Conservation (phyloP, 2,329 filamentous ascomycete species). For the Phialocephala subalpina region DNA sequence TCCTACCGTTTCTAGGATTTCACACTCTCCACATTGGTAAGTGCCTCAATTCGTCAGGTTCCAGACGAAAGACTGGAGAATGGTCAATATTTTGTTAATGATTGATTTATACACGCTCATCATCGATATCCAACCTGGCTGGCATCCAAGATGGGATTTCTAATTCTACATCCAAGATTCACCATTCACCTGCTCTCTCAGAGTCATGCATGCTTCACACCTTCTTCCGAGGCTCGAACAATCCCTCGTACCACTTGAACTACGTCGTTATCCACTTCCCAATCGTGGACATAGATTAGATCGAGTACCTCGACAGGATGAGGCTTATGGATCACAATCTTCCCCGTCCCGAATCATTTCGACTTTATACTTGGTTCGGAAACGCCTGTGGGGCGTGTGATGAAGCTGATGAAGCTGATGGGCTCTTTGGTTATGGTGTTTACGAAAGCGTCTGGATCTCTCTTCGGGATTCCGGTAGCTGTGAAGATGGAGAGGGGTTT, state of each 20-base stretch:
- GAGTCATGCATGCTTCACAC: too few species aligned
- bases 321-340: conserved; percentile 26
- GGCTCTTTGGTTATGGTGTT: conserved; percentile 13
- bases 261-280: conserved; percentile 28
- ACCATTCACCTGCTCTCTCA: too few species aligned
- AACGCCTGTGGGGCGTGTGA: conserved; percentile 11
- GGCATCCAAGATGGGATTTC: too few species aligned
- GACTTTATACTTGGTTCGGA: conserved; percentile 13
- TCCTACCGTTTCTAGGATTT: too few species aligned
- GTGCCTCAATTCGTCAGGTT: too few species aligned
- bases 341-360: conserved; percentile 18
- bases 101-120: too few species aligned
- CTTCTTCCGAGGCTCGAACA: conserved; percentile 16
- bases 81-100: too few species aligned
- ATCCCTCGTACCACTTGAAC: conserved; percentile 26
- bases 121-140: too few species aligned
- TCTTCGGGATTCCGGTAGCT: conserved; percentile 6
- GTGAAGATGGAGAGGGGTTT: conserved; percentile 8
- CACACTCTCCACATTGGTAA: too few species aligned
- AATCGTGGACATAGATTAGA: conserved; percentile 8
- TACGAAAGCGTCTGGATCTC: conserved; percentile 11
- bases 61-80: too few species aligned
- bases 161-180: too few species aligned
- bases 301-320: conserved; percentile 22
- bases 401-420: conserved; percentile 18